A percentile compares a stretch with the other conserved stretches of the same genome.
phyloP scores from a whole-genome alignment of 2,329 filamentous ascomycete species.

The Colletotrichum lindemuthianum region DNA sequence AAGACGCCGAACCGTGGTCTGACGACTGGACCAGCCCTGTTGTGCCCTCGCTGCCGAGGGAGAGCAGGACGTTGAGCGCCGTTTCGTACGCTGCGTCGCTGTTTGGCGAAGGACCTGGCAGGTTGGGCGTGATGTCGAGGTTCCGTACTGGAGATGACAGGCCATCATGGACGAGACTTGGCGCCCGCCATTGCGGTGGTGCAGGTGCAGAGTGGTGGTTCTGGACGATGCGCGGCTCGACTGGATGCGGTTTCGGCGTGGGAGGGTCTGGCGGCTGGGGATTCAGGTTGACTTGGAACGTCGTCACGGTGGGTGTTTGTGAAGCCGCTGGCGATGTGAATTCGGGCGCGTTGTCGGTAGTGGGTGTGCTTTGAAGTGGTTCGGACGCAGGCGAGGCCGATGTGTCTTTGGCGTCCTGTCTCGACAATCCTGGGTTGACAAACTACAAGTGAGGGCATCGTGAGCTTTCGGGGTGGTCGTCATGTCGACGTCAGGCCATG shows the following conservation, averaged over 20 bases:
- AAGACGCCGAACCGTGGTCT: background rate
- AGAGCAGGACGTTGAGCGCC: slow-evolving; percentile 46
- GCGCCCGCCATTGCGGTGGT: slow-evolving; percentile 12
- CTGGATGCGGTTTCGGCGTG: slow-evolving; percentile 6
- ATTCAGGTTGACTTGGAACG: slow-evolving; percentile 10
- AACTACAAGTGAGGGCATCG: slow-evolving; percentile 18
- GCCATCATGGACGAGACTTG: slow-evolving; percentile 17
- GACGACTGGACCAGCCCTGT: slow-evolving; percentile 1
- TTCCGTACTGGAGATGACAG: slow-evolving; percentile 9
- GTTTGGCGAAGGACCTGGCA: background rate
- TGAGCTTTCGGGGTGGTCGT: background rate
- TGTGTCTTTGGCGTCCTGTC: background rate
- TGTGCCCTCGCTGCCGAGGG: slow-evolving; percentile 43
- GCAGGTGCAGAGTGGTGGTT: background rate
- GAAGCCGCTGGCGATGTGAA: background rate
- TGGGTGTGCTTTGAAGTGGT: background rate
- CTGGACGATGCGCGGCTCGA: slow-evolving; percentile 12
- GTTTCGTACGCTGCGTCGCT: slow-evolving; percentile 42
- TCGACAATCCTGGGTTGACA: slow-evolving; percentile 12
- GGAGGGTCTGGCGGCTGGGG: background rate
- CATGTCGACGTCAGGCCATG: background rate
- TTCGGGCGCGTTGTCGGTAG: background rate
- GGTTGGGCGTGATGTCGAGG: slow-evolving; percentile 3
- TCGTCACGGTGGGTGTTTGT: background rate
- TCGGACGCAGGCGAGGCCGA: background rate